Conservation (phyloP, 192 early-diverging fungal species). For the Fimicolochytrium jonesii region DNA sequence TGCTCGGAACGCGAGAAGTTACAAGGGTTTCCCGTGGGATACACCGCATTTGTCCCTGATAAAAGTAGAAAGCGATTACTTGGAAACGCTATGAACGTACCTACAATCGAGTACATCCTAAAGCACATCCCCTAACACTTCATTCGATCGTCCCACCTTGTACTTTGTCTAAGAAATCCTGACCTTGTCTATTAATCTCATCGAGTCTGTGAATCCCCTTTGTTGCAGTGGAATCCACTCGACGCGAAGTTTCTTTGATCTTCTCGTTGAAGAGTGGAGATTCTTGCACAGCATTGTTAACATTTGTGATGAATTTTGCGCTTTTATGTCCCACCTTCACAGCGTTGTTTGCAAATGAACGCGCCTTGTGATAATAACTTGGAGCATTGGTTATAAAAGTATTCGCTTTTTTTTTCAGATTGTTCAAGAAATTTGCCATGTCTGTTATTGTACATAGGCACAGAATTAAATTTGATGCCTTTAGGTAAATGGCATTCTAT, state of each 20-base stretch:
- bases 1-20: too few relatives aligned
- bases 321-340: not conserved
- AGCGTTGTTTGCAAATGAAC: not conserved
- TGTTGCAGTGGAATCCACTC: not conserved
- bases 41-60: too few relatives aligned
- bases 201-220: not conserved
- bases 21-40: too few relatives aligned
- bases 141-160: not conserved
- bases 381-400: slow-evolving; percentile 1
- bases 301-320: not conserved
- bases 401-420: not conserved
- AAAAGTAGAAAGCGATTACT: too few relatives aligned
- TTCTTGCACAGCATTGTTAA: not conserved
- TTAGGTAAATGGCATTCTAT: slow-evolving; percentile 13
- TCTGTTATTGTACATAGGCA: not conserved
- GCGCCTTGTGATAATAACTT: not conserved
- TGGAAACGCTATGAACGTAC: too few relatives aligned
- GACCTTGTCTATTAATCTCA: not conserved
- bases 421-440: not conserved
- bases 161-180: not conserved
- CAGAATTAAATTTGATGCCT: not conserved
- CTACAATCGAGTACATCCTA: too few relatives aligned
- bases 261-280: not conserved
- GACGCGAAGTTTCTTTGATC: not conserved
- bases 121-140: too few relatives aligned